Conservation (phyloP, 2,329 filamentous ascomycete species). For the Didymella lethalis region DNA sequence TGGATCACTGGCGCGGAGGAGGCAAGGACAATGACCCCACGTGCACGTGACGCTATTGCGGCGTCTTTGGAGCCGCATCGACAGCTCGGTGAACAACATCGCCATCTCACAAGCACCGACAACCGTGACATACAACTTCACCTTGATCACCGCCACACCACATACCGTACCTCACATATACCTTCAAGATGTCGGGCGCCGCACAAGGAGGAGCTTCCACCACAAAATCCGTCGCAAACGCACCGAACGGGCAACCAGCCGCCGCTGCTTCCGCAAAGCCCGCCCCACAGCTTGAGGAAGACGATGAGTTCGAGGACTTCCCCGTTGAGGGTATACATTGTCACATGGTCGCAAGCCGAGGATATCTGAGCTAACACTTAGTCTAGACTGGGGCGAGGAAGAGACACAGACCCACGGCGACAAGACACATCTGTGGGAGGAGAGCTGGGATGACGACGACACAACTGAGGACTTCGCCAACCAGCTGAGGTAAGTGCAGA, state of each 20-base stretch:
- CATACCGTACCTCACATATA: neutral
- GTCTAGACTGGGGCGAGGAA: slow-evolving; percentile 83
- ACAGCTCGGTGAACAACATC: slow-evolving; percentile 16
- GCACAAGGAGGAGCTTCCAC: slow-evolving; percentile 50
- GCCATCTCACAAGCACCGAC: slow-evolving; percentile 13
- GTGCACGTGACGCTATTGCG: slow-evolving; percentile 15
- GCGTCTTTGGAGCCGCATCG: slow-evolving; percentile 16
- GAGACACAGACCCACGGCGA: slow-evolving; percentile 82
- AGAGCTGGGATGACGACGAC: slow-evolving; percentile 99
- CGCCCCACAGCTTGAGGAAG: slow-evolving; percentile 81
- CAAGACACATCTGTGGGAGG: slow-evolving; percentile 93
- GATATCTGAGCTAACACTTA: slow-evolving; percentile 20
- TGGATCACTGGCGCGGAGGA: slow-evolving; percentile 5
- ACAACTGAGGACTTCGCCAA: slow-evolving; percentile 95
- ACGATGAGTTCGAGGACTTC: slow-evolving; percentile 99
- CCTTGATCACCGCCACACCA: slow-evolving; percentile 1
- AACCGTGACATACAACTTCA: neutral
- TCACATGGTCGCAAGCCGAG: neutral
- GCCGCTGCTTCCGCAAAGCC: slow-evolving; percentile 57
- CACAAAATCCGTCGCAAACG: slow-evolving; percentile 49
- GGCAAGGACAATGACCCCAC: slow-evolving; percentile 10
- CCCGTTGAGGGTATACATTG: slow-evolving; percentile 80
- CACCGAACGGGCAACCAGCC: slow-evolving; percentile 31
- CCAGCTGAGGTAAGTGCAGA: slow-evolving; percentile 78
- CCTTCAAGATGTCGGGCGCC: slow-evolving; percentile 58